Conservation (phyloP, 1,284 basidiomycete genomes). For the Apiotrichum brassicae region DNA sequence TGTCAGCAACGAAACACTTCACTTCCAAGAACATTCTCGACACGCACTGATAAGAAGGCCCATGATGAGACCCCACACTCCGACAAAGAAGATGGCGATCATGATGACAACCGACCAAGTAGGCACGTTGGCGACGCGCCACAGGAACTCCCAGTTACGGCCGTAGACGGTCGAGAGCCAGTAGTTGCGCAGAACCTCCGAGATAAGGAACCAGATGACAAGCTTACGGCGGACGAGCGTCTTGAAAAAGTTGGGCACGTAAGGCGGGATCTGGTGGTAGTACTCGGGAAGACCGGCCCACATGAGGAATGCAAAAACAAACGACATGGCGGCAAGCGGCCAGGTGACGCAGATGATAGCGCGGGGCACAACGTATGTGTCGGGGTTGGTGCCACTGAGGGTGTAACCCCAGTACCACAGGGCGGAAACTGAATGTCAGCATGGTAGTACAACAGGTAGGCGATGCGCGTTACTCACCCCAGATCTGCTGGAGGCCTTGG, state of each 20-base stretch:
- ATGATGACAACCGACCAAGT: slow-evolving; percentile 76
- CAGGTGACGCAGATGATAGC: slow-evolving; percentile 66
- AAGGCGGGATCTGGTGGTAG: slow-evolving; percentile 64
- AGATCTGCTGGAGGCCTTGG: slow-evolving; percentile 85
- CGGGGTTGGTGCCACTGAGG: slow-evolving; percentile 53
- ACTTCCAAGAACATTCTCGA: no score
- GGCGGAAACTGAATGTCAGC: slow-evolving; percentile 55
- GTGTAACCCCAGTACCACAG: slow-evolving; percentile 90
- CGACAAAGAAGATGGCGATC: slow-evolving; percentile 73
- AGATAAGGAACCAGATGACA: slow-evolving; percentile 85
- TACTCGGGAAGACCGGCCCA: slow-evolving; percentile 70
- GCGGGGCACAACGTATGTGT: slow-evolving; percentile 35
- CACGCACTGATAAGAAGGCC: slow-evolving; percentile 59
- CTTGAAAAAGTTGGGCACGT: slow-evolving; percentile 81
- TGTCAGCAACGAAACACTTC: slow-evolving; percentile 1
- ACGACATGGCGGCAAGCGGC: slow-evolving; percentile 68
- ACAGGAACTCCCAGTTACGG: slow-evolving; percentile 87
- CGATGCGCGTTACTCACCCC: slow-evolving; percentile 48
- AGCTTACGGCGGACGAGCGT: slow-evolving; percentile 82
- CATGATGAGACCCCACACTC: slow-evolving; percentile 71
- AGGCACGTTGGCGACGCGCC: slow-evolving; percentile 67
- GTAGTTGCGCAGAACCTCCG: slow-evolving; percentile 81
- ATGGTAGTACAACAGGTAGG: no score
- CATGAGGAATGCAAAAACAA: slow-evolving; percentile 72
- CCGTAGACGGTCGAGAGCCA: slow-evolving; percentile 81